Evolutionary conservation across 1,139 yeast genomes (phyloP).

Genomic region (Saccharomyces hybrid): DNA sequence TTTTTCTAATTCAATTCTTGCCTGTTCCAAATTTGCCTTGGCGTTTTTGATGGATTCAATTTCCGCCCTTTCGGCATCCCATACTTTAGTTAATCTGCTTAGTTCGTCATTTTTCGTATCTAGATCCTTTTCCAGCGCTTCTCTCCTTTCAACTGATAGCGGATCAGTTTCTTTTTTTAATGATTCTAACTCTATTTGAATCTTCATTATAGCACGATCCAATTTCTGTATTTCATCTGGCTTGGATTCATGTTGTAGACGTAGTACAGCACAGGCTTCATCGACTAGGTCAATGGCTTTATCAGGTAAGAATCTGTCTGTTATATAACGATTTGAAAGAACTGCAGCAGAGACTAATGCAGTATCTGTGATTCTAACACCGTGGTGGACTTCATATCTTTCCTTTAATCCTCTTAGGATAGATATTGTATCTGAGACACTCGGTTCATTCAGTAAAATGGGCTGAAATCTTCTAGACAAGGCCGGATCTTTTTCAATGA

Average conservation of each 20-base stretch:
- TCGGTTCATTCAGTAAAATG: slow-evolving; percentile 81
- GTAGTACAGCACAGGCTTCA: slow-evolving; percentile 91
- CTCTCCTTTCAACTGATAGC: slow-evolving; percentile 67
- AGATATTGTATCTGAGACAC: slow-evolving; percentile 84
- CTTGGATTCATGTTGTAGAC: slow-evolving; percentile 92
- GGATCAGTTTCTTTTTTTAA: slow-evolving; percentile 87
- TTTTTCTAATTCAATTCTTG: slow-evolving; percentile 73
- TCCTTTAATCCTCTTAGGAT: slow-evolving; percentile 91
- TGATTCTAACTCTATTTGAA: slow-evolving; percentile 90
- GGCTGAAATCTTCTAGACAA: slow-evolving; percentile 89
- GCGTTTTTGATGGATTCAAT: slow-evolving; percentile 72
- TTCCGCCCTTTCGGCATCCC: slow-evolving; percentile 76
- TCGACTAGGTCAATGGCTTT: slow-evolving; percentile 94
- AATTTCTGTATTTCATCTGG: slow-evolving; percentile 90
- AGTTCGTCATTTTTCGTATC: slow-evolving; percentile 56
- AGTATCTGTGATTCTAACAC: slow-evolving; percentile 90
- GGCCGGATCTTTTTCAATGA: slow-evolving; percentile 89
- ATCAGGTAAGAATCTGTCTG: slow-evolving; percentile 88
- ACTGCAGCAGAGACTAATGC: slow-evolving; percentile 93
- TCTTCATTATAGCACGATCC: slow-evolving; percentile 86
- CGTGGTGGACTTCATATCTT: slow-evolving; percentile 93
- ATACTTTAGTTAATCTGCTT: slow-evolving; percentile 61
- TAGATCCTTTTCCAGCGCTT: slow-evolving; percentile 56
- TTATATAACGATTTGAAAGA: slow-evolving; percentile 81
- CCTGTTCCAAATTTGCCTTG: slow-evolving; percentile 75